phyloP scores from a whole-genome alignment of 2,329 filamentous ascomycete species.

The Fusarium succisae region DNA sequence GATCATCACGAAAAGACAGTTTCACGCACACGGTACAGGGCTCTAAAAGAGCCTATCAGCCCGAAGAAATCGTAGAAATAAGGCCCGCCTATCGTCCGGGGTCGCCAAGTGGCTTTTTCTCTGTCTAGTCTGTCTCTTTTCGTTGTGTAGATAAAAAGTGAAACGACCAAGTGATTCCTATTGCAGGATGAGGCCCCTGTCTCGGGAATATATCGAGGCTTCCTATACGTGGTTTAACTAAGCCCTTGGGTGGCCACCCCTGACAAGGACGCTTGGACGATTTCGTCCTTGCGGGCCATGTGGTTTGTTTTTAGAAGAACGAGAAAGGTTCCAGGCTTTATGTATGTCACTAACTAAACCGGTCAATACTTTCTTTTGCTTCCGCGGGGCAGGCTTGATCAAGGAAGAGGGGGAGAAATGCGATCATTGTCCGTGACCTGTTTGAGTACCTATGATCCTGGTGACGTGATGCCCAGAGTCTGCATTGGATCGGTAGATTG shows the following conservation, averaged over 20 bases:
- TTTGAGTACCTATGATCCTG: background rate
- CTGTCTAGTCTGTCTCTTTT: background rate
- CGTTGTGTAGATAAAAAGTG: slow-evolving; percentile 4
- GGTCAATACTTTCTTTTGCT: background rate
- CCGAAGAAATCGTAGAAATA: background rate
- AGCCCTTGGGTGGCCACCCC: slow-evolving; percentile 3
- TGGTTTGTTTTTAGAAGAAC: slow-evolving; percentile 18
- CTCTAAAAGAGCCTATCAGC: slow-evolving; percentile 2
- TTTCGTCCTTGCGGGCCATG: slow-evolving; percentile 32
- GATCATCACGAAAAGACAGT: slow-evolving; percentile 12
- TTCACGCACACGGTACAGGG: slow-evolving; percentile 18
- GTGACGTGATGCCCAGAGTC: background rate
- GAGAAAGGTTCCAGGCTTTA: background rate
- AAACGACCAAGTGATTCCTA: slow-evolving; percentile 18
- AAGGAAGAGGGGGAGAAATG: background rate
- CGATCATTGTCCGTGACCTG: background rate
- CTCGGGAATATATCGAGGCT: background rate
- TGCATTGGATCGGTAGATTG: slow-evolving; percentile 7
- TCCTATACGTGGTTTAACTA: slow-evolving; percentile 41
- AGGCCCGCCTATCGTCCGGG: background rate
- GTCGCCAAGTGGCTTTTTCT: background rate
- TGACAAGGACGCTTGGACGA: slow-evolving; percentile 2
- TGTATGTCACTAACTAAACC: background rate
- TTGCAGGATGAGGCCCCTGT: slow-evolving; percentile 16
- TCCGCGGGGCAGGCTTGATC: background rate